Conservation (phyloP, 1,284 basidiomycete genomes). For the Malassezia nana region DNA sequence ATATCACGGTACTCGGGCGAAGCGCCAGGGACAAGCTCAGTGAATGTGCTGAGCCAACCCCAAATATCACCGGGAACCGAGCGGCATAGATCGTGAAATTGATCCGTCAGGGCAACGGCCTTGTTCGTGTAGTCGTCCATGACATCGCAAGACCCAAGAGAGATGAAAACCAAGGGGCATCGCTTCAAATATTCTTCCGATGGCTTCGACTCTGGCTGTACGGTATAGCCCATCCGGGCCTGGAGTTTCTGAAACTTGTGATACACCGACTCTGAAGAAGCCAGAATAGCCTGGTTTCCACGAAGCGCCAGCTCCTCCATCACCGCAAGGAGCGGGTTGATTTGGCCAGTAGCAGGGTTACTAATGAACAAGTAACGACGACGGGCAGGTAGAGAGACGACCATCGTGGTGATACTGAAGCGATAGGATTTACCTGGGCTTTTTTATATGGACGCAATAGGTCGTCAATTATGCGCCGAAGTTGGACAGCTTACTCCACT, state of each 20-base stretch:
- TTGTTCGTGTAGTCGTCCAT: constrained; percentile 22
- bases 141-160: constrained; percentile 13
- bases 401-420: background rate
- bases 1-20: constrained; percentile 19
- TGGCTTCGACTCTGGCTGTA: constrained; percentile 6
- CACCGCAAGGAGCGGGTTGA: constrained; percentile 22
- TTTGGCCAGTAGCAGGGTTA: constrained; percentile 23
- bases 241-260: constrained; percentile 11
- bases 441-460: background rate
- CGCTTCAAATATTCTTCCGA: background rate
- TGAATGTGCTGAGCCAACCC: constrained; percentile 15
- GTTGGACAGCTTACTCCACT: background rate
- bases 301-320: constrained; percentile 18
- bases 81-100: constrained; percentile 15
- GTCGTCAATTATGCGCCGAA: background rate
- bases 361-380: constrained; percentile 17
- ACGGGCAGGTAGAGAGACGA: background rate
- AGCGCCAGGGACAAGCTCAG: constrained; percentile 14
- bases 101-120: constrained; percentile 11
- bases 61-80: constrained; percentile 21
- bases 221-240: background rate
- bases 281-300: constrained; percentile 17
- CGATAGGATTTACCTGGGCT: background rate
- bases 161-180: constrained; percentile 15
- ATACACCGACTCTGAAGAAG: constrained; percentile 11